phyloP scores from a whole-genome alignment of 2,329 filamentous ascomycete species.

The Elsinoe batatas region DNA sequence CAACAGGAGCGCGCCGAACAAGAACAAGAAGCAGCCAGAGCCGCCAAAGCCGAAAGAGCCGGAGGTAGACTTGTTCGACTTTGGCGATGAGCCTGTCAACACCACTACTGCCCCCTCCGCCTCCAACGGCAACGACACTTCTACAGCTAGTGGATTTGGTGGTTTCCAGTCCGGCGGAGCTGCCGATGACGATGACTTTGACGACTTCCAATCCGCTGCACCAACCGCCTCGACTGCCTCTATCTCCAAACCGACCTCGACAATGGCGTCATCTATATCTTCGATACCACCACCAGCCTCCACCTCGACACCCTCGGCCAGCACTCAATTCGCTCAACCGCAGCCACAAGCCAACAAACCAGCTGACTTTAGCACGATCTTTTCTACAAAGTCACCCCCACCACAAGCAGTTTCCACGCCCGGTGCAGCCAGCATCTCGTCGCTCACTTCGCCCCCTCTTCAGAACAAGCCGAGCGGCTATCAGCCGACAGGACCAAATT shows the following conservation, averaged over 20 bases:
- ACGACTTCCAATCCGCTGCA: slow-evolving; percentile 89
- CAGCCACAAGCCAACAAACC: slow-evolving; percentile 77
- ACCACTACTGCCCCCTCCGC: slow-evolving; percentile 37
- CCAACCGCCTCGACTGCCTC: slow-evolving; percentile 34
- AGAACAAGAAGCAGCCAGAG: slow-evolving; percentile 52
- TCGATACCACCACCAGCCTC: slow-evolving; percentile 38
- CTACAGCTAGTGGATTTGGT: slow-evolving; percentile 87
- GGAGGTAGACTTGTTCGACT: slow-evolving; percentile 87
- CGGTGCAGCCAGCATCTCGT: slow-evolving; percentile 20
- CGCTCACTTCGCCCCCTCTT: slow-evolving; percentile 29
- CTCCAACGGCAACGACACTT: slow-evolving; percentile 41
- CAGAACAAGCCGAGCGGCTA: slow-evolving; percentile 47
- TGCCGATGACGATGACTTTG: slow-evolving; percentile 84
- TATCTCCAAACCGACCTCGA: slow-evolving; percentile 35
- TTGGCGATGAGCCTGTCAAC: slow-evolving; percentile 62
- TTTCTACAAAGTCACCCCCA: slow-evolving; percentile 72
- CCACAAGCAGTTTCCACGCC: slow-evolving; percentile 40
- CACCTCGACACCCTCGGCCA: slow-evolving; percentile 40
- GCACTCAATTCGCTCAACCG: slow-evolving; percentile 67
- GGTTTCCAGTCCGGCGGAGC: slow-evolving; percentile 76
- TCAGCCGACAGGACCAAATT: slow-evolving; percentile 78
- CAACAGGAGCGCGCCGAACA: slow-evolving; percentile 27
- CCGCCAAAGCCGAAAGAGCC: slow-evolving; percentile 73
- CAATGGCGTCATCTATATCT: slow-evolving; percentile 28
- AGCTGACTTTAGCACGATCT: slow-evolving; percentile 69